phyloP scores from a whole-genome alignment of 306 rosid species.

The Vigna angularis region DNA sequence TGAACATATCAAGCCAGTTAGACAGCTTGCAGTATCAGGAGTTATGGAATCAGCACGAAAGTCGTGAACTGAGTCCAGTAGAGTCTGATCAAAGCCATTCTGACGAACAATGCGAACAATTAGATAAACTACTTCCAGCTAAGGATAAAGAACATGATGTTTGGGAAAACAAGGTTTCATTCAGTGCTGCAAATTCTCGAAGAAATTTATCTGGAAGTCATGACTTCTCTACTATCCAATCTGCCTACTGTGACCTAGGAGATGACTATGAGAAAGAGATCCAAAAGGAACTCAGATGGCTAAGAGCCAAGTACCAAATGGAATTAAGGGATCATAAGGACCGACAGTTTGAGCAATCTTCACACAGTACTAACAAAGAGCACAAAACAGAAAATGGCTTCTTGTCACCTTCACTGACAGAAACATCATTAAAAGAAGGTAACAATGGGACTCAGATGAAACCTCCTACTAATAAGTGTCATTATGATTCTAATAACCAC shows the following conservation, averaged over 20 bases:
- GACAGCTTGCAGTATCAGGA: slow-evolving; percentile 56
- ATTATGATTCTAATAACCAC: slow-evolving; percentile 40
- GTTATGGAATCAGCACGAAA: slow-evolving; percentile 69
- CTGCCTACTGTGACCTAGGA: slow-evolving; percentile 45
- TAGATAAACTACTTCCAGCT: slow-evolving; percentile 46
- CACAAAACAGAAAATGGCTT: slow-evolving; percentile 44
- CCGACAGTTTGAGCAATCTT: slow-evolving; percentile 57
- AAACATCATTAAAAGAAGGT: slow-evolving; percentile 45
- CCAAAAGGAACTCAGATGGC: slow-evolving; percentile 79
- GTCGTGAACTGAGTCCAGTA: slow-evolving; percentile 69
- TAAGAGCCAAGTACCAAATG: slow-evolving; percentile 78
- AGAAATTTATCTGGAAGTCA: slow-evolving; percentile 51
- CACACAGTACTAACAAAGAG: slow-evolving; percentile 40
- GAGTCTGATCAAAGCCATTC: slow-evolving; percentile 76
- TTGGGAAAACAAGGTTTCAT: slow-evolving; percentile 42
- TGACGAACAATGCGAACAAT: slow-evolving; percentile 72
- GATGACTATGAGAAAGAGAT: slow-evolving; percentile 56
- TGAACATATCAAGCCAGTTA: slow-evolving; percentile 50
- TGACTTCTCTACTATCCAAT: slow-evolving; percentile 52
- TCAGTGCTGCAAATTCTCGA: slow-evolving; percentile 44
- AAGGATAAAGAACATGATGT: slow-evolving; percentile 46
- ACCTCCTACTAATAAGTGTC: slow-evolving; percentile 35
- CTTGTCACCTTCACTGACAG: slow-evolving; percentile 45
- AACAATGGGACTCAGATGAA: slow-evolving; percentile 45
- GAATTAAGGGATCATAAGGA: slow-evolving; percentile 70